Evolutionary conservation across 1,284 basidiomycete species (phyloP).

Genomic region (Trichosporon coremiiforme): DNA sequence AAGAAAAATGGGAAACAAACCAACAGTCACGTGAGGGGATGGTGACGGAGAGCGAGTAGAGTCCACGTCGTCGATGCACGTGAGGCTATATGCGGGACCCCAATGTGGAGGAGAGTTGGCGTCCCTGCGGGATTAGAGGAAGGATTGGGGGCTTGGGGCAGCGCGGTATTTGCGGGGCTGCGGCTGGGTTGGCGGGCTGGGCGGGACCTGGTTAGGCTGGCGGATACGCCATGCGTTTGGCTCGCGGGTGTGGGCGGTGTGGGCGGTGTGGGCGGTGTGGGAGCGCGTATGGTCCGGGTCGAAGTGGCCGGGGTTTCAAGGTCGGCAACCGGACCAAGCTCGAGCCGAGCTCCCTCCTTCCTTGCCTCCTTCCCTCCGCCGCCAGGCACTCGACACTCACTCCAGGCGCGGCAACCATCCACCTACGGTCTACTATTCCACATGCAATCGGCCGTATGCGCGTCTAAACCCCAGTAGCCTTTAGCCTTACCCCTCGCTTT

Average conservation of each 20-base stretch:
- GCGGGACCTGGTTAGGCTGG: background rate
- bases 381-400: slow-evolving; percentile 6
- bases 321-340: slow-evolving; percentile 9
- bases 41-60: background rate
- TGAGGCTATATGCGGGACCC: background rate
- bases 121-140: background rate
- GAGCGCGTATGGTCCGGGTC: background rate
- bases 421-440: background rate
- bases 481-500: background rate
- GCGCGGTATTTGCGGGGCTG: background rate
- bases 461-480: slow-evolving; percentile 9
- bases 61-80: background rate
- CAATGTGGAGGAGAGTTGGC: background rate
- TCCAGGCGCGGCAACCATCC: background rate
- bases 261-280: background rate
- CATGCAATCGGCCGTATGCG: slow-evolving; percentile 14
- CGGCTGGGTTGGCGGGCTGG: no score
- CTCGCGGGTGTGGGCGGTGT: background rate
- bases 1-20: background rate
- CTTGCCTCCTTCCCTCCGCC: background rate
- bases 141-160: background rate
- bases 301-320: slow-evolving; percentile 4
- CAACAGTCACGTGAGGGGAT: background rate
- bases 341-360: slow-evolving; percentile 1
- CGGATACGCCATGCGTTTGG: background rate